Conservation (phyloP, 441 rosid genomes). For the Erysimum cheiri region DNA sequence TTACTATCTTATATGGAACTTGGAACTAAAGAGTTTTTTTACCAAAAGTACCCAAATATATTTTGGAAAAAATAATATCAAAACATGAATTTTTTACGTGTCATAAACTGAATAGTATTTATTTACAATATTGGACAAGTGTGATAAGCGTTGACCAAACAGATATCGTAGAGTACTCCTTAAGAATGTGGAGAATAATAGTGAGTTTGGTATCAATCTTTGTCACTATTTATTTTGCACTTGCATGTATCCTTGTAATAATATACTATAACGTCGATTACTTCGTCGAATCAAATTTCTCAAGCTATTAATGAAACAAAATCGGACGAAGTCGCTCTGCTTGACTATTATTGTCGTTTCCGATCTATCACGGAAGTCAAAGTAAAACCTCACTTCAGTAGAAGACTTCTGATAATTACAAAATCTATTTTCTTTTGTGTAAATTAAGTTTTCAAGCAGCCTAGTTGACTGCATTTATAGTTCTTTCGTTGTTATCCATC, state of each 20-base stretch:
- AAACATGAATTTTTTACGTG: not conserved
- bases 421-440: not conserved
- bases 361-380: constrained; percentile 34
- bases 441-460: constrained; percentile 12
- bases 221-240: constrained; percentile 36
- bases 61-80: not conserved
- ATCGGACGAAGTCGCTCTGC: constrained; percentile 24
- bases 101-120: not conserved
- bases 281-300: constrained; percentile 18
- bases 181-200: constrained; percentile 1
- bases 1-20: too few species aligned
- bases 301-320: constrained; percentile 24
- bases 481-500: constrained; percentile 33
- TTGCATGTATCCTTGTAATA: constrained; percentile 8
- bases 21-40: not conserved
- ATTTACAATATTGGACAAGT: not conserved
- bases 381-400: constrained; percentile 21
- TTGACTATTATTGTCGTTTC: constrained; percentile 35
- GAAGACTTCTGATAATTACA: constrained; percentile 10
- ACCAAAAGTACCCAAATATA: not conserved
- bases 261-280: not conserved
- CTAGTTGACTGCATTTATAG: constrained; percentile 45
- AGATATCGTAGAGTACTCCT: constrained; percentile 15
- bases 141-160: constrained; percentile 17
- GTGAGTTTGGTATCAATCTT: constrained; percentile 39